phyloP scores from a whole-genome alignment of 768 basidiomycete genomes.

The Leccinum ochraceum region DNA sequence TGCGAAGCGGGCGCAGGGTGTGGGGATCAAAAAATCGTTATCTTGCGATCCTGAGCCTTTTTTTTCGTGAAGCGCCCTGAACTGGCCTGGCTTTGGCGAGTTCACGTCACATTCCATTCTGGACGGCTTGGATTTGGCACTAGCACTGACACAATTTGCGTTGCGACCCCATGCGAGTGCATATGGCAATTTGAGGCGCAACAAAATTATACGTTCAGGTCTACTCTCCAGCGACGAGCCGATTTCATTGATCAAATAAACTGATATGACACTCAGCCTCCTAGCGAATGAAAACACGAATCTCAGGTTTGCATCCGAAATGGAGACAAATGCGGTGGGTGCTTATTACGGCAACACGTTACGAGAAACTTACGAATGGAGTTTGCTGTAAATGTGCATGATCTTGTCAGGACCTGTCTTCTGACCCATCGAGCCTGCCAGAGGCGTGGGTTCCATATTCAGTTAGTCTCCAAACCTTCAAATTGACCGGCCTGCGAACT shows the following conservation, averaged over 20 bases:
- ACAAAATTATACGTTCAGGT: neutral
- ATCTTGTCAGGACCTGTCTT: constrained; percentile 30
- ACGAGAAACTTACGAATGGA: constrained; percentile 29
- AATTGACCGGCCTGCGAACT: constrained; percentile 22
- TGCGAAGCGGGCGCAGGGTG: neutral
- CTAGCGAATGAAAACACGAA: constrained; percentile 23
- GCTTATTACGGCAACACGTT: constrained; percentile 28
- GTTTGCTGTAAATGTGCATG: constrained; percentile 30
- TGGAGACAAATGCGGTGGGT: constrained; percentile 30
- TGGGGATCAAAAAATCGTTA: constrained; percentile 27
- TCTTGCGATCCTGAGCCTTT: constrained; percentile 32
- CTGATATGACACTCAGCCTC: constrained; percentile 15
- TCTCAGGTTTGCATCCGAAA: constrained; percentile 26
- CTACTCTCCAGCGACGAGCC: constrained; percentile 14
- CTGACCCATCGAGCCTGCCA: constrained; percentile 33
- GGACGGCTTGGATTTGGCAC: constrained; percentile 6
- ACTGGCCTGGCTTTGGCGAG: constrained; percentile 19
- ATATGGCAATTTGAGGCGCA: constrained; percentile 6
- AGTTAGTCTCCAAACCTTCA: constrained; percentile 20
- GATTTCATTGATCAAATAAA: constrained; percentile 30
- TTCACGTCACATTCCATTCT: constrained; percentile 30
- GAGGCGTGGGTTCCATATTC: constrained; percentile 34
- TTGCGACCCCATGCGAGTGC: constrained; percentile 7
- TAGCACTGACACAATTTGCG: constrained; percentile 10
- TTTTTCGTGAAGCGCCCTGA: constrained; percentile 12